Conservation (phyloP, 805 yeast species). For the Yarrowia divulgata region DNA sequence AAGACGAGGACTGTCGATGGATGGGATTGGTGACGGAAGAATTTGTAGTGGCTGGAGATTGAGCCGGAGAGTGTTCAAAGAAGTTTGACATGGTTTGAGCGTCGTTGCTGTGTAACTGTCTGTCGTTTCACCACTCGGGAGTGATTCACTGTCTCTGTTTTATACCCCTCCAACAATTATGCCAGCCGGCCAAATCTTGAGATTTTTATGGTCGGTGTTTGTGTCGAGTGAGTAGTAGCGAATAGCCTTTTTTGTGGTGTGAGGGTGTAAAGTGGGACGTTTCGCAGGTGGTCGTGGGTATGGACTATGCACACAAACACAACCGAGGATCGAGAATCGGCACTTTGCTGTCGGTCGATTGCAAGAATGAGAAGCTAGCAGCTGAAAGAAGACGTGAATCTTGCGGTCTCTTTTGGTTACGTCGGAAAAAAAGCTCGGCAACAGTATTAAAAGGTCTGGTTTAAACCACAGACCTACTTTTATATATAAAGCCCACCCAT, state of each 20-base stretch:
- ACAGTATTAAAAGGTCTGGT: neutral
- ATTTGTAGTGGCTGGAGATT: slow-evolving; percentile 27
- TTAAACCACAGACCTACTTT: neutral
- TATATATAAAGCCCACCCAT: slow-evolving; percentile 5
- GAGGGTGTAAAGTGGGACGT: slow-evolving; percentile 16
- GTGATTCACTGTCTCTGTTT: slow-evolving; percentile 27
- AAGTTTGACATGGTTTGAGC: slow-evolving; percentile 29
- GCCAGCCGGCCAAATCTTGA: slow-evolving; percentile 36
- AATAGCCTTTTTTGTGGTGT: slow-evolving; percentile 33
- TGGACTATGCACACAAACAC: neutral
- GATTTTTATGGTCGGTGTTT: slow-evolving; percentile 30
- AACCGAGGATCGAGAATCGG: neutral
- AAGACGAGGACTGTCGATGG: slow-evolving; percentile 34
- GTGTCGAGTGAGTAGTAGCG: slow-evolving; percentile 36
- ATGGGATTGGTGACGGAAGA: slow-evolving; percentile 19
- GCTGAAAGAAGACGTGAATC: neutral
- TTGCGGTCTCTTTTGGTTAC: neutral
- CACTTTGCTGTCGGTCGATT: neutral
- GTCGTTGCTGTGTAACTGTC: neutral
- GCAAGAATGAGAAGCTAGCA: neutral
- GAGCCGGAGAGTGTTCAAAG: slow-evolving; percentile 36
- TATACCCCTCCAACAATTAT: slow-evolving; percentile 36
- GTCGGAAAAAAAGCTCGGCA: neutral
- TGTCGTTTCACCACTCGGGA: slow-evolving; percentile 7
- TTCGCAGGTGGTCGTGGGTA: neutral